A percentile compares a stretch with the other conserved stretches of the same genome.
These are phyloP conservation scores for Didymella keratinophila DNA, from an alignment of 2,329 filamentous ascomycete genomes.

Conservation along the genomic window DNA sequence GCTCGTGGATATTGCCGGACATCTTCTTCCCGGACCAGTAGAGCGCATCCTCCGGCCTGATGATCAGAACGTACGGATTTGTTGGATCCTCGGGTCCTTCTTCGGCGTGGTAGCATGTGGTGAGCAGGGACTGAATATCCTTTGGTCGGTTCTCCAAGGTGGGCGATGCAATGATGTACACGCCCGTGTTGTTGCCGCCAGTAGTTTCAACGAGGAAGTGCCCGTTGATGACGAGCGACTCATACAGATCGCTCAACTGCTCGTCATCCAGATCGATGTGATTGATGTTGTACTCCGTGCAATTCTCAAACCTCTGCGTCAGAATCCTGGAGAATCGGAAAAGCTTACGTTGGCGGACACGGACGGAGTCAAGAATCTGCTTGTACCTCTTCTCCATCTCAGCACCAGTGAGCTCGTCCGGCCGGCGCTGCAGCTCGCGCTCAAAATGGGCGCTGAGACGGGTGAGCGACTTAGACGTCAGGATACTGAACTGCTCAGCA, in stretches of 20 bases:
- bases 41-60: slow-evolving; percentile 80
- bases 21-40: slow-evolving; percentile 83
- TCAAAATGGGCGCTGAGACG: slow-evolving; percentile 92
- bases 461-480: slow-evolving; percentile 91
- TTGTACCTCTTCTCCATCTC: slow-evolving; percentile 99
- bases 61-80: slow-evolving; percentile 84
- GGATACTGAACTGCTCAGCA: slow-evolving; percentile 92
- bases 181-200: slow-evolving; percentile 72
- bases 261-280: slow-evolving; percentile 72
- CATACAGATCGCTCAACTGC: slow-evolving; percentile 77
- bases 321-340: slow-evolving; percentile 93
- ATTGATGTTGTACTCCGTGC: slow-evolving; percentile 90
- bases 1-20: slow-evolving; percentile 74
- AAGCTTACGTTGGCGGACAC: slow-evolving; percentile 93
- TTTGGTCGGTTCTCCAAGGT: slow-evolving; percentile 76
- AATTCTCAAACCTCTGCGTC: slow-evolving; percentile 94
- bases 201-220: slow-evolving; percentile 84
- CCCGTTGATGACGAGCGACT: slow-evolving; percentile 79
- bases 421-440: slow-evolving; percentile 82
- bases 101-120: slow-evolving; percentile 76
- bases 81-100: slow-evolving; percentile 74
- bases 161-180: slow-evolving; percentile 86
- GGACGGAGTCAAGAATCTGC: slow-evolving; percentile 91
- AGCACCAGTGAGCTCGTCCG: slow-evolving; percentile 76
- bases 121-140: slow-evolving; percentile 85